These are phyloP conservation scores for Aspergillus ibericus DNA, from an alignment of 2,329 filamentous ascomycete genomes.

Conservation along the genomic window DNA sequence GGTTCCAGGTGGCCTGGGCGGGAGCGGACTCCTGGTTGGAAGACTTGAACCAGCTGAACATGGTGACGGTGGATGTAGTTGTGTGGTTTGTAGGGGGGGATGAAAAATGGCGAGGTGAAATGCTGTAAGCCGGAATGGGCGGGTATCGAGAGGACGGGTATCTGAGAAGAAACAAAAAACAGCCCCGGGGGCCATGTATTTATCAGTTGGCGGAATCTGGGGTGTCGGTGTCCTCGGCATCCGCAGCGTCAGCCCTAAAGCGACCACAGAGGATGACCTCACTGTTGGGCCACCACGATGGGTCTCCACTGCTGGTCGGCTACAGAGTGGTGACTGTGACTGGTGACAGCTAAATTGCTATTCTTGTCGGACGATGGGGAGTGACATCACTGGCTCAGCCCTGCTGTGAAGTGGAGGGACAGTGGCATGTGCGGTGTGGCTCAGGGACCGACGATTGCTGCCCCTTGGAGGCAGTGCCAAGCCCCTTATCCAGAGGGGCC, in stretches of 20 bases:
- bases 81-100: not conserved
- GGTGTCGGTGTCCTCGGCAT: not conserved
- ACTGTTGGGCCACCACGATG: not conserved
- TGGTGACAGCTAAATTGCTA: not conserved
- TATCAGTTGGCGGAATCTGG: not conserved
- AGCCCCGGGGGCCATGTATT: not conserved
- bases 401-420: not conserved
- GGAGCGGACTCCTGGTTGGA: slow-evolving; percentile 18
- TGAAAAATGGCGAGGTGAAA: not conserved
- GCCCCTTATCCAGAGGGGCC: too few species aligned
- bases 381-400: slow-evolving; percentile 1
- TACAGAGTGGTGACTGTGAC: not conserved
- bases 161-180: not conserved
- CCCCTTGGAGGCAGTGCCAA: too few species aligned
- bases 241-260: not conserved
- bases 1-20: slow-evolving; percentile 19
- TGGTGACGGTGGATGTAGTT: not conserved
- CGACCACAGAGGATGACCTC: not conserved
- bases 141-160: not conserved
- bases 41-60: slow-evolving; percentile 25
- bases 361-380: not conserved
- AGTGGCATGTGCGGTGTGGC: not conserved
- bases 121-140: not conserved
- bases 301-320: not conserved
- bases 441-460: not conserved